Base-by-base conservation (phyloP, 495 filamentous ascomycete genomes). In the Aspergillus egyptiacus region DNA sequence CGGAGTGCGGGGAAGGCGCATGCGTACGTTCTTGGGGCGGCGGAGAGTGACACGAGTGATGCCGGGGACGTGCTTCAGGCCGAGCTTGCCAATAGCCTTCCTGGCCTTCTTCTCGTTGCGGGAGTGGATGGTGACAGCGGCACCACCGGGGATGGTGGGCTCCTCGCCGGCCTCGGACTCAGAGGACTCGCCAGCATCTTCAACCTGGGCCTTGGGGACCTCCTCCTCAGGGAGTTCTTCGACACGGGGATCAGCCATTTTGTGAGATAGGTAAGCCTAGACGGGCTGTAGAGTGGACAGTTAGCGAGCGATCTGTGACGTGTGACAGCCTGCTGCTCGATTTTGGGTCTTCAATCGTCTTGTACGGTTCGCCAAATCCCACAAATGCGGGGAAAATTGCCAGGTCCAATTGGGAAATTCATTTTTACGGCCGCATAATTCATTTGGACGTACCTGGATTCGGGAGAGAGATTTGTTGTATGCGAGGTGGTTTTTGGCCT, bases 101-200 rank as follows among this genome's bases (percentile, higher is more conserved):
- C 94, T 82, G 46, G 94, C 94, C 81, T 97, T 99, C 85, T 99
- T 99, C 85, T 99, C 94, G 76, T 95, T 95, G 69, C 93, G 88
- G 60, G 87, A 95, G 80, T 97, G 91, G 59, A 97, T 84, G 48
- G 88, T 81, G 66, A 95, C 86, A 35, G 82, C 77, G 56, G 89
- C 87, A 63, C 91, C 91, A 45, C 82, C 85, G 63, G 91, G 89
- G 61, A 95, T 83, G 65, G 76, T 80, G 57, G 77, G 65, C 65
- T 83, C 82, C 24, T 83, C 84, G 51, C 78, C 86, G 50, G 79
- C 83, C 51, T 80, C 83, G 46, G 79, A 94, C 59, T 87, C 86
- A 59, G 85, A 89, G 76, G 76, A 82, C 65, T 81, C 83, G 55
- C 83, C 82, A 48, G 83, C 84, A 63, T 96, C 93, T 62, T 93